Evolutionary conservation across 1,284 basidiomycete species (phyloP).

Genomic region (Cutaneotrichosporon sp.): DNA sequence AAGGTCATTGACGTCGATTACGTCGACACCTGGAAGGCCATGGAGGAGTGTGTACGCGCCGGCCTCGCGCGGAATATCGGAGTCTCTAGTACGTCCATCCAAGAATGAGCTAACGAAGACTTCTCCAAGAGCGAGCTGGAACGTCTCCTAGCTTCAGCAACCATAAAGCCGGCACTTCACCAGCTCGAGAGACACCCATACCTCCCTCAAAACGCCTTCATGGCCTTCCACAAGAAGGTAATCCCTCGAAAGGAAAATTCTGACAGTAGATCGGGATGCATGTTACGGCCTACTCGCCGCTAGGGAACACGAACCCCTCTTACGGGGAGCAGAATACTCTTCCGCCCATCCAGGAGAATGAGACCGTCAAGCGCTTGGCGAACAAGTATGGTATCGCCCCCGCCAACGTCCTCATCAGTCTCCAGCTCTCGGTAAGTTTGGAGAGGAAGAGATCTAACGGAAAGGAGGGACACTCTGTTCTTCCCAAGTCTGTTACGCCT

Average conservation of each 20-base stretch:
- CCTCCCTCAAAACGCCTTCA: conserved; percentile 73
- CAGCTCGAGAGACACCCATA: conserved; percentile 74
- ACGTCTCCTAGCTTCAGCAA: conserved; percentile 16
- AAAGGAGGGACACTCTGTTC: conserved; percentile 62
- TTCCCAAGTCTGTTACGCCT: conserved; percentile 64
- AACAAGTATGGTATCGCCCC: conserved; percentile 61
- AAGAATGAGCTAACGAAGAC: conserved; percentile 12
- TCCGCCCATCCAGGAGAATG: conserved; percentile 26
- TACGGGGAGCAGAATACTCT: conserved; percentile 22
- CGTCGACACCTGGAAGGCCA: conserved; percentile 31
- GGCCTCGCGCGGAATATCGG: conserved; percentile 29
- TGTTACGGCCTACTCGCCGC: conserved; percentile 76
- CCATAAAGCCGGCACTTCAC: conserved; percentile 59
- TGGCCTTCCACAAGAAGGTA: conserved; percentile 54
- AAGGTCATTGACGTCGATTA: conserved; percentile 28
- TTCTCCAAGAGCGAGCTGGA: conserved; percentile 27
- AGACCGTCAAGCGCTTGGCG: conserved; percentile 62
- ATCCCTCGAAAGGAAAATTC: not conserved
- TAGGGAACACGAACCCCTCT: conserved; percentile 60
- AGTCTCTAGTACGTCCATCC: conserved; percentile 22
- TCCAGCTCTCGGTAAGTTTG: conserved; percentile 33
- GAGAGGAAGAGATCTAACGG: too few relatives aligned
- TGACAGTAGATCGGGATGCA: conserved; percentile 57
- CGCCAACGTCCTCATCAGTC: conserved; percentile 54
- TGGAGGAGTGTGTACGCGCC: conserved; percentile 32